Evolutionary conservation across 495 filamentous ascomycete species (phyloP), one percentile per base, ranked within the genome.

Genomic region (Penicillium chermesinum): DNA sequence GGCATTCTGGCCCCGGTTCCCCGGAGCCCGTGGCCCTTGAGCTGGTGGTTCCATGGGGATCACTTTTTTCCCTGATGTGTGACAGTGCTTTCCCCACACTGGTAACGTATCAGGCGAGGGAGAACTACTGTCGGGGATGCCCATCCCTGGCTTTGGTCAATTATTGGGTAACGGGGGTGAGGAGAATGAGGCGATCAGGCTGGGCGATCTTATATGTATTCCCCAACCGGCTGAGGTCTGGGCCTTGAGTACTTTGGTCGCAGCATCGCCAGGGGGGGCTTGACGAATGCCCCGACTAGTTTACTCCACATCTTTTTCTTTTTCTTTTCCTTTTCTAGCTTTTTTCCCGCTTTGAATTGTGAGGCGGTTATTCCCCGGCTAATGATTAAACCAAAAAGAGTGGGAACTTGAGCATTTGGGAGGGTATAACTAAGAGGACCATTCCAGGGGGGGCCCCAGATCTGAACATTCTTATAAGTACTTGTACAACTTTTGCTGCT

Each of bases 111-210:
- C 42, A 48, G 17, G 25, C 45, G 42, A 44, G 30, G 42, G 17
- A 34, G n/a, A 40, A 18, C 10, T 35, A 18, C n/a, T n/a, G n/a
- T n/a, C n/a, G n/a, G 25, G 5, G 5, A 4, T 30, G 25, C 5
- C 25, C 25, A 30, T 30, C 25, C 25, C 25, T 30, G 25, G 25
- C 25, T 4, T 30, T 30, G 4, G 25, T 4, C 25, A 30, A 10
- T 30, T 10, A 30, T 30, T 30, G 25, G 25, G 25, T 30, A 10
- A n/a, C n/a, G n/a, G n/a, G n/a, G 20, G 44, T n/a, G 33, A 30
- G 8, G 47, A 58, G 50, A 60, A 57, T 60, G 50, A 54, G 57
- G 50, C 57, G 54, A 44, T 53, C 25, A 33, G 54, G 19, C 47
- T 54, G 56, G 53, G 53, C 53, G 37, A n/a, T n/a, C n/a, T n/a